These are phyloP conservation scores for Talaromyces nanjingensis DNA, from an alignment of 495 filamentous ascomycete genomes.

Conservation along the genomic window DNA sequence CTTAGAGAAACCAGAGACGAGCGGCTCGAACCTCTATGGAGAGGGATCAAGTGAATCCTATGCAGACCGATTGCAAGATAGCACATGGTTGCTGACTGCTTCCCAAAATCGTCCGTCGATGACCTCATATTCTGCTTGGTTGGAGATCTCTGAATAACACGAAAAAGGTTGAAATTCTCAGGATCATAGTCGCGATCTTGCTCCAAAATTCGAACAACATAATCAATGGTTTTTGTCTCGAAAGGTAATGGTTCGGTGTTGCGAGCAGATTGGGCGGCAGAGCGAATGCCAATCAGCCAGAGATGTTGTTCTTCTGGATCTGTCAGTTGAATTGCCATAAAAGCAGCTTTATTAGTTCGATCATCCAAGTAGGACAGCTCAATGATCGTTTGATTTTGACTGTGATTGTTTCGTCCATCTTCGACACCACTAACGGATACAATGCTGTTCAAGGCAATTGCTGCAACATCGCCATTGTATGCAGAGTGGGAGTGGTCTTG, in stretches of 20 bases:
- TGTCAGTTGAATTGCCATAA: conserved; percentile 61
- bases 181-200: conserved; percentile 63
- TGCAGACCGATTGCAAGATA: conserved; percentile 83
- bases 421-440: conserved; percentile 76
- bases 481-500: conserved; percentile 52
- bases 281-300: conserved; percentile 65
- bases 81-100: conserved; percentile 63
- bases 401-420: conserved; percentile 44
- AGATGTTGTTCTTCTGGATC: conserved; percentile 67
- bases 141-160: conserved; percentile 69
- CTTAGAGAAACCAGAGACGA: conserved; percentile 47
- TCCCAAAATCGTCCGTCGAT: conserved; percentile 72
- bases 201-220: conserved; percentile 61
- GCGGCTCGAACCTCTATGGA: conserved; percentile 54
- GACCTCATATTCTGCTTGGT: conserved; percentile 51
- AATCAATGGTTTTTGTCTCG: conserved; percentile 52
- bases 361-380: conserved; percentile 76
- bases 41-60: conserved; percentile 72
- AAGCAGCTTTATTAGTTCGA: conserved; percentile 50
- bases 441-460: conserved; percentile 64
- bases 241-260: conserved; percentile 48
- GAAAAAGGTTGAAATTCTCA: conserved; percentile 68
- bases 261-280: conserved; percentile 49
- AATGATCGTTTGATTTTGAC: conserved; percentile 61
- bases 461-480: conserved; percentile 41